phyloP scores from a whole-genome alignment of 2,329 filamentous ascomycete genomes.

The Arachnopeziza araneosa region DNA sequence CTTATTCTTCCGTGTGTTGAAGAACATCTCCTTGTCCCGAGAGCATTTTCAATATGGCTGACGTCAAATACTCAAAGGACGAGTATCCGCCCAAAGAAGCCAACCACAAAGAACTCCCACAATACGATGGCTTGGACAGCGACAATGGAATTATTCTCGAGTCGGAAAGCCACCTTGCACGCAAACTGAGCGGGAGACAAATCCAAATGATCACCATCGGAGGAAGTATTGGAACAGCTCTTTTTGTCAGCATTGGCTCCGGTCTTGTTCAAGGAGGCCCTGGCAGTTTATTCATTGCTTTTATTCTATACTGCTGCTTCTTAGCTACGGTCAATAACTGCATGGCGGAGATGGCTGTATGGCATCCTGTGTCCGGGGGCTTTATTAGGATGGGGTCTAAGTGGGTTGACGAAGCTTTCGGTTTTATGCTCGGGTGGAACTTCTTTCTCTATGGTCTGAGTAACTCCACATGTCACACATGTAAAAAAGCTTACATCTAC shows the following conservation, averaged over 20 bases:
- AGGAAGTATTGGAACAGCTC: slow-evolving; percentile 42
- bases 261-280: slow-evolving; percentile 35
- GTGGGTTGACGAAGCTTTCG: slow-evolving; percentile 49
- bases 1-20: too few relatives aligned
- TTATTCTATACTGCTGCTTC: slow-evolving; percentile 38
- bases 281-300: slow-evolving; percentile 40
- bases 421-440: slow-evolving; percentile 50
- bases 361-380: slow-evolving; percentile 45
- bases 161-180: slow-evolving; percentile 14
- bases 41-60: slow-evolving; percentile 8
- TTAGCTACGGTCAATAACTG: slow-evolving; percentile 24
- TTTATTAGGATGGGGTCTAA: slow-evolving; percentile 50
- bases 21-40: too few relatives aligned
- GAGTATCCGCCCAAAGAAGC: slow-evolving; percentile 5
- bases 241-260: slow-evolving; percentile 41
- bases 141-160: slow-evolving; percentile 10
- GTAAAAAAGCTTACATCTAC: too few relatives aligned
- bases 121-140: slow-evolving; percentile 8
- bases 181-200: slow-evolving; percentile 38
- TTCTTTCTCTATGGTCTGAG: slow-evolving; percentile 50
- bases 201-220: slow-evolving; percentile 46
- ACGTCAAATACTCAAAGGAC: slow-evolving; percentile 12
- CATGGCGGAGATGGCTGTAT: slow-evolving; percentile 50
- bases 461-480: too few relatives aligned
- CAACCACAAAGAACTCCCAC: slow-evolving; percentile 6